phyloP scores from a whole-genome alignment of 2,329 filamentous ascomycete genomes.

The Botrytis sinoallii region DNA sequence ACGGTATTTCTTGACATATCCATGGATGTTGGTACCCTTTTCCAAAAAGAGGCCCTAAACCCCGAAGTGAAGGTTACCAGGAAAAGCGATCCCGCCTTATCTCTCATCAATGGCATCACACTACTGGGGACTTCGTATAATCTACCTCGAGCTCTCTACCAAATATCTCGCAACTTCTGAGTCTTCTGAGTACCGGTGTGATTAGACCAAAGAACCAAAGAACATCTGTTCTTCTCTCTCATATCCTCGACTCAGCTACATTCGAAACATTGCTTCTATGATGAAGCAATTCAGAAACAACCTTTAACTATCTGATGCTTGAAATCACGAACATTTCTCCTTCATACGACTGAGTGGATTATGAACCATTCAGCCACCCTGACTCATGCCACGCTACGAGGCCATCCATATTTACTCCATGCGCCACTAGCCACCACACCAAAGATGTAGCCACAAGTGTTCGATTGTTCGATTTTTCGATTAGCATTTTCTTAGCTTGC shows the following conservation, averaged over 20 bases:
- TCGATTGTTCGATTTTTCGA: background rate
- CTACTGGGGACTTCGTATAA: background rate
- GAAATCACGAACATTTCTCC: background rate
- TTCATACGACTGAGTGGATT: background rate
- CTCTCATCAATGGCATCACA: background rate
- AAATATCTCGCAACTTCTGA: background rate
- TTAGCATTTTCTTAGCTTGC: background rate
- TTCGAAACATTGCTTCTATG: background rate
- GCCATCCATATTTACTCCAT: background rate
- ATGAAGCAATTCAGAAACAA: conserved; percentile 4
- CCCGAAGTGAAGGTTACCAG: background rate
- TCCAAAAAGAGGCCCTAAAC: background rate
- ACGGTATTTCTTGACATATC: background rate
- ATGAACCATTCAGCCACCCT: background rate
- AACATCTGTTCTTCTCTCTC: background rate
- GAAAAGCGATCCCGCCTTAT: background rate
- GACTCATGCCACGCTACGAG: background rate
- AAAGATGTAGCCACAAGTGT: background rate
- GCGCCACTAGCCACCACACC: background rate
- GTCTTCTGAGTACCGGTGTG: background rate
- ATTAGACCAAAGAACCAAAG: background rate
- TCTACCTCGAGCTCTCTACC: no score
- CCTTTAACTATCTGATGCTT: background rate
- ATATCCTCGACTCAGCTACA: no score
- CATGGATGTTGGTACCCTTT: background rate